Conservation (phyloP, 2,329 filamentous ascomycete genomes). For the Fusarium nygamai region DNA sequence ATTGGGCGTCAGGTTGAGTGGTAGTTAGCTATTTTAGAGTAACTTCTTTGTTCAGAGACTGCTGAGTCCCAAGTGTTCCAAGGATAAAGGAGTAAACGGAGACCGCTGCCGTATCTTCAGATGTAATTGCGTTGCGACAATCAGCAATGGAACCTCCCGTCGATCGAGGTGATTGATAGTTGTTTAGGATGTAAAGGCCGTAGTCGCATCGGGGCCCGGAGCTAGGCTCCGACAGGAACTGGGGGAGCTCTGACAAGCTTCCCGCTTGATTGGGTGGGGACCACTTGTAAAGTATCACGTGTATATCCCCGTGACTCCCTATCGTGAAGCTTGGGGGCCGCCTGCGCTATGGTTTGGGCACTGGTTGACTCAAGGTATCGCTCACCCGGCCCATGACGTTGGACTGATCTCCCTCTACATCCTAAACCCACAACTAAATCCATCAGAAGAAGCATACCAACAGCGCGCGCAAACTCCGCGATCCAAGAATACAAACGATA, state of each 20-base stretch:
- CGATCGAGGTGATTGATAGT: slow-evolving; percentile 18
- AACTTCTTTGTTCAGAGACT: background rate
- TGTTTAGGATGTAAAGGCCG: slow-evolving; percentile 17
- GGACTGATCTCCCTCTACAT: slow-evolving; percentile 27
- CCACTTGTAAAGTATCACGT: background rate
- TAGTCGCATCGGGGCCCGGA: slow-evolving; percentile 35
- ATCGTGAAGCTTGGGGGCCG: slow-evolving; percentile 18
- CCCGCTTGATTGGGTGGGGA: slow-evolving; percentile 34
- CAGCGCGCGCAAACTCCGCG: slow-evolving; percentile 2
- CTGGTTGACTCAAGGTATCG: slow-evolving; percentile 29
- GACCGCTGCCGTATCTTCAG: background rate
- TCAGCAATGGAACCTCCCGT: background rate
- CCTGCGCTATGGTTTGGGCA: slow-evolving; percentile 8
- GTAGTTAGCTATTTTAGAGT: background rate
- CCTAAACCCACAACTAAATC: slow-evolving; percentile 32
- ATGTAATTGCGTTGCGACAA: background rate
- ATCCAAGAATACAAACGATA: background rate
- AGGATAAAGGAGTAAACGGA: background rate
- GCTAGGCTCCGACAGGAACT: slow-evolving; percentile 22
- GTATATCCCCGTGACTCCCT: slow-evolving; percentile 5
- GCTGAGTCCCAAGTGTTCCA: background rate
- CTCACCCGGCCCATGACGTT: slow-evolving; percentile 37
- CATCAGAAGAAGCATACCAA: slow-evolving; percentile 11
- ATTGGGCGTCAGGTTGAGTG: slow-evolving; percentile 6
- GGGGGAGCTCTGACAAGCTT: slow-evolving; percentile 23